Evolutionary conservation across 371 early-diverging fungal genomes (phyloP).

Genomic region (Mortierella sp.): DNA sequence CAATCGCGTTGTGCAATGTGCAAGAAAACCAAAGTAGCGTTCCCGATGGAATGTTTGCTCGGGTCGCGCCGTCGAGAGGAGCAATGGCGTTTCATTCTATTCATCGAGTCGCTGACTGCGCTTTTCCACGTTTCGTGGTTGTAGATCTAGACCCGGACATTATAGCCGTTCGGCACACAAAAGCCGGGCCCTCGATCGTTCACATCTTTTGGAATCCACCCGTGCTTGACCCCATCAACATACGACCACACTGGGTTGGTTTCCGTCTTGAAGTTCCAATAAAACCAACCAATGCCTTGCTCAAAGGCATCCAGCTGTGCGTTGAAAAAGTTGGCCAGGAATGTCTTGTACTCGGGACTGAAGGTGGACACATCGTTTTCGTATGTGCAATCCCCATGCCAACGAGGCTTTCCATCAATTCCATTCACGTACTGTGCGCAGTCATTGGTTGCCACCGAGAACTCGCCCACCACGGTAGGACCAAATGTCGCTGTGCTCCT

Average conservation of each 20-base stretch:
- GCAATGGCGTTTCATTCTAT: no score
- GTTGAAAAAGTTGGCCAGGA: conserved; percentile 36
- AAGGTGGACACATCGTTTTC: conserved; percentile 49
- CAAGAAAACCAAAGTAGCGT: no score
- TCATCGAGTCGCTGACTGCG: no score
- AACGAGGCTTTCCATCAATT: conserved; percentile 67
- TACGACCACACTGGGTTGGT: conserved; percentile 52
- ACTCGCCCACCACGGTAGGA: conserved; percentile 78
- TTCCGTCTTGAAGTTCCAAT: conserved; percentile 68
- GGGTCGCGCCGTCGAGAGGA: no score
- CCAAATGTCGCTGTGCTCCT: conserved; percentile 45
- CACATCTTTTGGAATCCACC: conserved; percentile 54
- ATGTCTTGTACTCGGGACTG: conserved; percentile 29
- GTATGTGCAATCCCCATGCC: conserved; percentile 71
- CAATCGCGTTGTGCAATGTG: no score
- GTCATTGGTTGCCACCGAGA: conserved; percentile 77
- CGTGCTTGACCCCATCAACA: conserved; percentile 33
- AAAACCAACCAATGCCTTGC: conserved; percentile 63
- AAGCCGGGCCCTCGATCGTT: conserved; percentile 33
- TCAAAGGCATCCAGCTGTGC: conserved; percentile 64
- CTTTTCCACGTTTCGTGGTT: no score
- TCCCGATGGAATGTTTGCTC: no score
- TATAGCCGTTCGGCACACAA: conserved; percentile 1
- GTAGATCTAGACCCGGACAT: no score
- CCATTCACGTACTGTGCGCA: conserved; percentile 80